Evolutionary conservation across 176 grass and related monocot genomes (phyloP), one percentile per base, ranked within the genome.

Genomic region (Rhynchospora tenuis): DNA sequence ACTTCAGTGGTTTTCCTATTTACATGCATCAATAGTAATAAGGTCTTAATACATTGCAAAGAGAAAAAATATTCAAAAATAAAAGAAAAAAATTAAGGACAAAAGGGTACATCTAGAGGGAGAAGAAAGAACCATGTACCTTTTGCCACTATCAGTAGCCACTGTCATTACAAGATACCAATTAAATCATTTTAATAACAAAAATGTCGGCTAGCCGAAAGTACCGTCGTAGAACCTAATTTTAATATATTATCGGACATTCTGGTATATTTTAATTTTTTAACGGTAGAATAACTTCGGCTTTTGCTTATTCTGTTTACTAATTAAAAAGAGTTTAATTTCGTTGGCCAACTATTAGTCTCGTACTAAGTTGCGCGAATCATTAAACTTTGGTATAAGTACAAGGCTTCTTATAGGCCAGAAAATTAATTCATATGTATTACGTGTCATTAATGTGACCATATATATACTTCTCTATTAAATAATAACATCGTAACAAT

Each of bases 1-100:
- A 64, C 13, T 62, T 81, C 24, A 81, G 61, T 81, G 79, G 16
- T 64, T 81, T 59, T 60, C 69, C 20, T 73, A 50, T 73, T 26
- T 73, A 73, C 69, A 73, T 73, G 69, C 44, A 73, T 73, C 45
- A 24, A 73, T 50, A 12, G n/a, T 47, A 73, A 24, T 73, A 54
- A 75, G 23, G 47, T 75, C 71, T 28, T 50, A 8, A 26, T 28
- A 52, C 47, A 54, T 75, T 75, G 72, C 72, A 75, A 75, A 28
- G 23, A 28, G 13, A 28, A 74, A 1, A 75, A 28, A 75, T 22
- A 20, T 75, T 16, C 27, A 75, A 52, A 43, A 69, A 70, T 8
- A 16, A 22, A 62, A 62, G 7, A 62, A 22, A 62, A 62, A 62
- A 26, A 10, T 59, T 38, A 38, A 38, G 33, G 28, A 38, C 28